A percentile compares a stretch with the other conserved stretches of the same genome.
Conservation (phyloP, 129 eudicot species). For the Chrysanthemum seticuspe region DNA sequence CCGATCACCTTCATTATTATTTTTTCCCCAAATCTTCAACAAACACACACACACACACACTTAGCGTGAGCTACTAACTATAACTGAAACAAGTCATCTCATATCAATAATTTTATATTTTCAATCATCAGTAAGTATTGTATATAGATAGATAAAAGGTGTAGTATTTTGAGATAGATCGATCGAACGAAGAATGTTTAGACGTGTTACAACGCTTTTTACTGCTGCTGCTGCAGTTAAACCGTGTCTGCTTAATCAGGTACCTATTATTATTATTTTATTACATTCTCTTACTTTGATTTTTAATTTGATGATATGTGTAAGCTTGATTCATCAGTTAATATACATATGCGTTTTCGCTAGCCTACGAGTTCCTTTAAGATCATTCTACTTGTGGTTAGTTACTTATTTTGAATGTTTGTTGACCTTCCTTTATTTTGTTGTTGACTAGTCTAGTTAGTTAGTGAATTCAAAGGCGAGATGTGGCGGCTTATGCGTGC, state of each 20-base stretch:
- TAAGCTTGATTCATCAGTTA: conserved; percentile 12
- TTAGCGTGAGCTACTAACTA: conserved; percentile 12
- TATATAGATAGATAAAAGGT: too few species aligned
- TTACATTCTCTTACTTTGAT: too few species aligned
- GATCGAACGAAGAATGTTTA: conserved; percentile 41
- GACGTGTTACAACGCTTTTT: conserved; percentile 48
- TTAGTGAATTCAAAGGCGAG: too few species aligned
- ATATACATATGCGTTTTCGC: background rate
- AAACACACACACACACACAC: background rate
- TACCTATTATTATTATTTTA: background rate
- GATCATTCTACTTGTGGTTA: background rate
- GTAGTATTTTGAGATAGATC: conserved; percentile 21
- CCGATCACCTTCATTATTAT: conserved; percentile 17
- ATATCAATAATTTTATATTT: background rate
- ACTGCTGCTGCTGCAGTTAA: conserved; percentile 24
- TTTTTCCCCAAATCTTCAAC: background rate
- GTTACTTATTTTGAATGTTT: background rate
- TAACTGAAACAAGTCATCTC: conserved; percentile 14
- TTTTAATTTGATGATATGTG: background rate
- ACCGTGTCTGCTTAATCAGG: conserved; percentile 48
- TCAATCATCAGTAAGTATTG: too few species aligned
- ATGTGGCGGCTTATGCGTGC: too few species aligned
- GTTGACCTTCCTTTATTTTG: too few species aligned
- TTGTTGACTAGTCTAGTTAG: too few species aligned
- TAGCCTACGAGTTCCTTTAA: background rate